phyloP scores from a whole-genome alignment of 306 rosid genomes.

The Cicer yamashitae region DNA sequence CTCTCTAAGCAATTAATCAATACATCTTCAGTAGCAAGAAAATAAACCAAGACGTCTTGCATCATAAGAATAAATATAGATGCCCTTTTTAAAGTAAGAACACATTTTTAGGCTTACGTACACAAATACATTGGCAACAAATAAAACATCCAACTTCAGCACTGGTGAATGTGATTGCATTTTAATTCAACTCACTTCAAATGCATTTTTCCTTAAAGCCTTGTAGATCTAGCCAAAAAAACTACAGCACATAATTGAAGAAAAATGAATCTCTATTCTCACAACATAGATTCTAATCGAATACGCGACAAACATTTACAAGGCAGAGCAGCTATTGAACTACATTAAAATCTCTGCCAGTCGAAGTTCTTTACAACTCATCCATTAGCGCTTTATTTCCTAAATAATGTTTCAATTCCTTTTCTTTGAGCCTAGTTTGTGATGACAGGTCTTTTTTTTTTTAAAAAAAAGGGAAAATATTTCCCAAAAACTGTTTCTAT shows the following conservation, averaged over 20 bases:
- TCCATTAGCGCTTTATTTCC: constrained; percentile 44
- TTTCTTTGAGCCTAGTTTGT: constrained; percentile 46
- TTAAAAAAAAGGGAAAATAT: constrained; percentile 3
- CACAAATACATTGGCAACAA: background rate
- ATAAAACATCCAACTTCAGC: constrained; percentile 3
- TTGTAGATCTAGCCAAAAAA: constrained; percentile 30
- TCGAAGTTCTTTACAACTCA: constrained; percentile 43
- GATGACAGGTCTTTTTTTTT: constrained; percentile 5
- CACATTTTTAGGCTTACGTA: constrained; percentile 1
- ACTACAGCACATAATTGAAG: constrained; percentile 7
- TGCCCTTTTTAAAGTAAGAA: background rate
- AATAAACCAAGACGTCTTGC: background rate
- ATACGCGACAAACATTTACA: constrained; percentile 56
- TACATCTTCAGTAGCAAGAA: background rate
- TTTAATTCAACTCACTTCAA: constrained; percentile 21
- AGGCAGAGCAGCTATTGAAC: constrained; percentile 50
- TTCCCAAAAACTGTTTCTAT: constrained; percentile 39
- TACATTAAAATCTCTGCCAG: constrained; percentile 33
- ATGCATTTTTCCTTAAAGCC: constrained; percentile 15
- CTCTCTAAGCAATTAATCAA: background rate
- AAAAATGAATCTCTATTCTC: constrained; percentile 32
- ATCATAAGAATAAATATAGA: background rate
- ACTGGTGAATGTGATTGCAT: background rate
- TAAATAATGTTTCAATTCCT: constrained; percentile 21
- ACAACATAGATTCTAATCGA: constrained; percentile 39